phyloP scores from a whole-genome alignment of 306 rosid genomes.

The barrel medic (Medicago truncatula) region MtrunA17r5.0-ANR NC_053046.1:7683001-7683500 shows the following conservation, averaged over 20 bases:
- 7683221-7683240: not conserved
- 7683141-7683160: conserved; percentile 43
- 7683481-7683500: conserved; percentile 30
- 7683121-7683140: conserved; percentile 38
- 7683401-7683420: not conserved
- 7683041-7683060: conserved; percentile 36
- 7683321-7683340: not conserved
- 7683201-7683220: not conserved
- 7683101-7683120: conserved; percentile 45
- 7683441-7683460: not conserved
- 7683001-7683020: conserved; percentile 46
- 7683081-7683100: conserved; percentile 48
- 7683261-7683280: not conserved
- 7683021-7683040: conserved; percentile 39
- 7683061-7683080: conserved; percentile 52
- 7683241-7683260: not conserved
- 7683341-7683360: conserved; percentile 3
- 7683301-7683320: conserved; percentile 23
- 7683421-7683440: conserved; percentile 3
- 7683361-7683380: not conserved
- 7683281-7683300: not conserved
- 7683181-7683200: not conserved
- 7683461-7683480: not conserved
- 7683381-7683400: conserved; percentile 39
- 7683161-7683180: conserved; percentile 48